A percentile compares a stretch with the other conserved stretches of the same genome.
Conservation (phyloP, 2,329 filamentous ascomycete genomes). For the Pestalotiopsis sp. region DNA sequence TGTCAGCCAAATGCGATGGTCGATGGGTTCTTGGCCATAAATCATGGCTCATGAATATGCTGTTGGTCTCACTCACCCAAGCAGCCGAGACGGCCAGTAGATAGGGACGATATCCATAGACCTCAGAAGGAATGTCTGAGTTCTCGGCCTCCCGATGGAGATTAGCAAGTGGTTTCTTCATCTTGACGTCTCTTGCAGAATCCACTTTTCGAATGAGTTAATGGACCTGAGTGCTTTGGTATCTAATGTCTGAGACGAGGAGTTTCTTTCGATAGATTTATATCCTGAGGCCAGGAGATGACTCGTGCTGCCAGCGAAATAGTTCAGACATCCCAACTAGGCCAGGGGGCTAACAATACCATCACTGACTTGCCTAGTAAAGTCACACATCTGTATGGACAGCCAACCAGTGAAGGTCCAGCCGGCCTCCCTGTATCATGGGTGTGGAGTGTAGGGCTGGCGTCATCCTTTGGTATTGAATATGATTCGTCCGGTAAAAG, state of each 20-base stretch:
- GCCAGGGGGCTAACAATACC: too few relatives aligned
- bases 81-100: neutral
- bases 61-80: neutral
- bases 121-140: neutral
- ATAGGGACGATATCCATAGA: constrained; percentile 1
- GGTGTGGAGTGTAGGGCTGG: neutral
- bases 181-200: neutral
- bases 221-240: too few relatives aligned
- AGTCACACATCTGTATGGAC: too few relatives aligned
- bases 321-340: too few relatives aligned
- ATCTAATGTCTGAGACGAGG: too few relatives aligned
- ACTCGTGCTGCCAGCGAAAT: too few relatives aligned
- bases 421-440: too few relatives aligned
- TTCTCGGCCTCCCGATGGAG: neutral
- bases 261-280: too few relatives aligned
- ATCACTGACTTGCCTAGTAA: too few relatives aligned
- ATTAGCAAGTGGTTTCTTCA: neutral
- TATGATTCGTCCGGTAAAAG: neutral
- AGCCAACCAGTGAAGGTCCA: too few relatives aligned
- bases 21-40: neutral
- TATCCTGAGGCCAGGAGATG: too few relatives aligned
- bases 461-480: neutral
- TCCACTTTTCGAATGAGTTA: neutral
- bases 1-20: neutral
- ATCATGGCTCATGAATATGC: neutral